A percentile compares a stretch with the other conserved stretches of the same genome.
These are phyloP conservation scores for Pythium phragmiticola DNA, from an alignment of 352 stramenopile species.

Conservation along the genomic window DNA sequence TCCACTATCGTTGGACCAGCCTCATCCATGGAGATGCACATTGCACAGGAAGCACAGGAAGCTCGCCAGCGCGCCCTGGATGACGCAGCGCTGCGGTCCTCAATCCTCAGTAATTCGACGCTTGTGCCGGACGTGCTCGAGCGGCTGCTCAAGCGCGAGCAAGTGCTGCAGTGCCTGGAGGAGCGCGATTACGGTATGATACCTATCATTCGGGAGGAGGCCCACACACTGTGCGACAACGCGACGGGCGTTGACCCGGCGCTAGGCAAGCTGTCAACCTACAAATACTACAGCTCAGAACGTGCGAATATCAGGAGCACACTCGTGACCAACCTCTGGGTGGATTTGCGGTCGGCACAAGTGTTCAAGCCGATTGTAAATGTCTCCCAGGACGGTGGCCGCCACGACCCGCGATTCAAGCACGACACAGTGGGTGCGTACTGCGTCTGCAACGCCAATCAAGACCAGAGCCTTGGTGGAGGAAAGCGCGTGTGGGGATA, in stretches of 20 bases:
- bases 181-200: constrained; percentile 10
- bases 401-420: constrained; percentile 40
- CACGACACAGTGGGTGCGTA: constrained; percentile 13
- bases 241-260: constrained; percentile 19
- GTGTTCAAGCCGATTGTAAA: constrained; percentile 28
- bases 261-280: background rate
- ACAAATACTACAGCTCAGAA: constrained; percentile 7
- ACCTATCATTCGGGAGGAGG: background rate
- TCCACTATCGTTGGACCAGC: background rate
- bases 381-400: constrained; percentile 29
- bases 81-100: background rate
- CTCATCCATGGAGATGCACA: background rate
- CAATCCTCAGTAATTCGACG: background rate
- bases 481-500: constrained; percentile 6
- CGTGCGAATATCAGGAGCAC: constrained; percentile 27
- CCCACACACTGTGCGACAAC: constrained; percentile 4
- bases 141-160: background rate
- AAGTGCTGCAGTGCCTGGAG: constrained; percentile 2
- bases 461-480: constrained; percentile 10
- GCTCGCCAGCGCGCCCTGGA: constrained; percentile 1
- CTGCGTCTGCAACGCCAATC: constrained; percentile 15
- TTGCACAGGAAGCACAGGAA: background rate
- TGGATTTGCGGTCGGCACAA: constrained; percentile 40
- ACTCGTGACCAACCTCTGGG: constrained; percentile 25
- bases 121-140: background rate